Evolutionary conservation across 2,329 filamentous ascomycete genomes (phyloP).

Genomic region (Apiospora rasikravindrae): DNA sequence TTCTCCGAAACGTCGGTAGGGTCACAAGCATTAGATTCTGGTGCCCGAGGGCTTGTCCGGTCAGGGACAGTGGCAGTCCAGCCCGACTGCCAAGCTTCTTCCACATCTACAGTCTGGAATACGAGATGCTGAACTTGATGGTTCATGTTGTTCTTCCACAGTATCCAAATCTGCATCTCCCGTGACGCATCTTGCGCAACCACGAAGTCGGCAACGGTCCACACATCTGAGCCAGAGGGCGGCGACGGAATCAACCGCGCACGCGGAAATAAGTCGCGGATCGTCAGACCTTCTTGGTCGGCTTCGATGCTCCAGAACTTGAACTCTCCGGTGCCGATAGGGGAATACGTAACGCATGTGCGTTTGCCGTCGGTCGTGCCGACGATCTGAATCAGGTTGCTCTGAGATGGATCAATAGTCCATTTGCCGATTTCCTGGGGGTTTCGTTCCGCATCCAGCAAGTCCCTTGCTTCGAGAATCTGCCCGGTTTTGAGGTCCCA

Average conservation of each 20-base stretch:
- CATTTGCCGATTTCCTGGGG: conserved; percentile 75
- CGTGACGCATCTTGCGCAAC: conserved; percentile 61
- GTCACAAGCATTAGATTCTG: conserved; percentile 66
- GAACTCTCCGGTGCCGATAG: conserved; percentile 86
- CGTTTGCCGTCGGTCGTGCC: conserved; percentile 59
- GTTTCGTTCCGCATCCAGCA: conserved; percentile 71
- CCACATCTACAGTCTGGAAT: conserved; percentile 70
- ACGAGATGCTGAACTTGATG: conserved; percentile 77
- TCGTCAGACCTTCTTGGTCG: conserved; percentile 65
- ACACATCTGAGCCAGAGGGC: conserved; percentile 75
- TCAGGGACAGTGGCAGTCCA: conserved; percentile 76
- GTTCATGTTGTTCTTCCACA: conserved; percentile 85
- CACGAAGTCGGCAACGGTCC: conserved; percentile 80
- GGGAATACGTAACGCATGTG: conserved; percentile 81
- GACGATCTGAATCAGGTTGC: conserved; percentile 76
- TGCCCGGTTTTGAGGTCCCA: conserved; percentile 89
- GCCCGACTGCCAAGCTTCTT: conserved; percentile 64
- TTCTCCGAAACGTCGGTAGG: conserved; percentile 76
- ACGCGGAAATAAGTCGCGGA: conserved; percentile 74
- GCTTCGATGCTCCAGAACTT: conserved; percentile 86
- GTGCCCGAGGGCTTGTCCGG: conserved; percentile 57
- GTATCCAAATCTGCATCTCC: conserved; percentile 70
- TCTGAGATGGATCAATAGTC: conserved; percentile 78
- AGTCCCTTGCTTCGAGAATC: conserved; percentile 76
- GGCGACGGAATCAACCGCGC: conserved; percentile 68